A percentile compares a stretch with the other conserved stretches of the same genome.
Evolutionary conservation across 2,329 filamentous ascomycete genomes (phyloP).

Genomic region (Rhynchosporium secalis): DNA sequence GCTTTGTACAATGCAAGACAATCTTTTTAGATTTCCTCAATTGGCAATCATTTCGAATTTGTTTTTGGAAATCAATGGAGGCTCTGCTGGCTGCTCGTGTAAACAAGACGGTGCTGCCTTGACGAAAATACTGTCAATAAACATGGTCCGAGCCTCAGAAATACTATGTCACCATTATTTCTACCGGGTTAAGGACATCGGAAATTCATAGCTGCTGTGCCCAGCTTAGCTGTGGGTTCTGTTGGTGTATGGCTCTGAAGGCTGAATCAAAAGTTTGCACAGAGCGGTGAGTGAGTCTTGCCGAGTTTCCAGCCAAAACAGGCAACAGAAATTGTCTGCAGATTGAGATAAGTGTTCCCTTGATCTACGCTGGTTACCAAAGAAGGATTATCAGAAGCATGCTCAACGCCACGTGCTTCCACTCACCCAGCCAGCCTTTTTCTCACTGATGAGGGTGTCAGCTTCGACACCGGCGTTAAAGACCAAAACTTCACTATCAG

Average conservation of each 20-base stretch:
- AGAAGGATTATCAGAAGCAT: not conserved
- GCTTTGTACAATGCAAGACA: conserved; percentile 17
- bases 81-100: conserved; percentile 22
- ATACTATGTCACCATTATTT: not conserved
- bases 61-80: conserved; percentile 15
- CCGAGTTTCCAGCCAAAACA: not conserved
- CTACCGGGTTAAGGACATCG: not conserved
- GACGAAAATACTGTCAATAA: not conserved
- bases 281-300: not conserved
- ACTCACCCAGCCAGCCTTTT: not conserved
- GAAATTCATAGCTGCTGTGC: not conserved
- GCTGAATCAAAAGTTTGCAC: too few relatives aligned
- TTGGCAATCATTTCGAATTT: not conserved
- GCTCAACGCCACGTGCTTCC: not conserved
- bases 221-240: not conserved
- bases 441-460: not conserved
- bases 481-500: not conserved
- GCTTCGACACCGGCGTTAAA: not conserved
- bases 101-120: conserved; percentile 1
- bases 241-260: not conserved
- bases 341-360: not conserved
- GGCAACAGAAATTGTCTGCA: not conserved
- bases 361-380: not conserved
- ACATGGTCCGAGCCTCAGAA: conserved; percentile 12
- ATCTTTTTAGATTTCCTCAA: not conserved